A percentile compares a stretch with the other conserved stretches of the same genome.
Evolutionary conservation across 2,329 filamentous ascomycete genomes (phyloP).

Genomic region (Apiospora pterosperma): DNA sequence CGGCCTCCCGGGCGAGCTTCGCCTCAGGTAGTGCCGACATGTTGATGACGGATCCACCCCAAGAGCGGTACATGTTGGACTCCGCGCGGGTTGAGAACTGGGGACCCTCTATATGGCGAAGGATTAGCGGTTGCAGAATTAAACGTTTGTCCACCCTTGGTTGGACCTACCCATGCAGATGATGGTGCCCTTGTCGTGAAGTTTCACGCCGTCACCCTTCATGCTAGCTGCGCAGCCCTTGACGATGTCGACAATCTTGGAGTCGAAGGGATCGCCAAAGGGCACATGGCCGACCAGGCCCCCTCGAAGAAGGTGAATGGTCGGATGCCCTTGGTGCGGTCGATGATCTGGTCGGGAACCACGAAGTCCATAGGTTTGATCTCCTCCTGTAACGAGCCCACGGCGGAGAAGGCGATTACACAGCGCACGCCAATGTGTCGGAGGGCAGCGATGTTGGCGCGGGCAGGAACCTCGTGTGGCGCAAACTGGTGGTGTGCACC

Average conservation of each 20-base stretch:
- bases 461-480: slow-evolving; percentile 90
- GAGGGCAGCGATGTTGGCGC: slow-evolving; percentile 97
- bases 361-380: slow-evolving; percentile 97
- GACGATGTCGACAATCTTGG: slow-evolving; percentile 71
- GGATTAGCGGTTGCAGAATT: neutral
- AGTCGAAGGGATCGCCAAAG: slow-evolving; percentile 94
- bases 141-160: too few species aligned
- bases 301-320: slow-evolving; percentile 95
- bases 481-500: slow-evolving; percentile 84
- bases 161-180: slow-evolving; percentile 78
- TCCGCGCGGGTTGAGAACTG: slow-evolving; percentile 97
- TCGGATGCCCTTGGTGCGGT: slow-evolving; percentile 91
- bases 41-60: slow-evolving; percentile 95
- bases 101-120: slow-evolving; percentile 70
- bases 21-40: slow-evolving; percentile 96
- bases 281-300: slow-evolving; percentile 92
- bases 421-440: slow-evolving; percentile 84
- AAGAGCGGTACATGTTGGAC: slow-evolving; percentile 89
- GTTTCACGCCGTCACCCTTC: slow-evolving; percentile 76
- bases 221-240: slow-evolving; percentile 70
- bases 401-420: slow-evolving; percentile 92
- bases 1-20: slow-evolving; percentile 92
- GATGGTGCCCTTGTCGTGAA: slow-evolving; percentile 82
- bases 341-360: slow-evolving; percentile 92
- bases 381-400: slow-evolving; percentile 86